These are phyloP conservation scores for Verticillium klebahnii DNA, from an alignment of 2,329 filamentous ascomycete genomes.

Conservation along the genomic window DNA sequence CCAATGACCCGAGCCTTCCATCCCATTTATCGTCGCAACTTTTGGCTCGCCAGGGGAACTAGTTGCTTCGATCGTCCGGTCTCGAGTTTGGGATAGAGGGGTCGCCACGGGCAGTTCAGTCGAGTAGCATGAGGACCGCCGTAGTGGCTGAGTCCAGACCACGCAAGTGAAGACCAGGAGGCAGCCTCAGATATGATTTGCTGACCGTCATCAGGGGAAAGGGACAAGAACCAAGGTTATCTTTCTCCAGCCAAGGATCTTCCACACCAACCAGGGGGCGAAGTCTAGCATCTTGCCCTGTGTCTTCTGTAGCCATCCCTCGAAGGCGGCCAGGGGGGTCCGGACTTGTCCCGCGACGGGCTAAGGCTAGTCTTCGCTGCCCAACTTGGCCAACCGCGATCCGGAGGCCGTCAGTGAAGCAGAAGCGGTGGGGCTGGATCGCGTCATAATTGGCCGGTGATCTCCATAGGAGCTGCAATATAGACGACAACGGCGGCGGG, in stretches of 20 bases:
- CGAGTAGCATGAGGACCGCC: neutral
- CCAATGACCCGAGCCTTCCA: neutral
- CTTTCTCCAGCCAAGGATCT: neutral
- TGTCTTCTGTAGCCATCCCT: neutral
- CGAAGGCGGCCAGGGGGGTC: neutral
- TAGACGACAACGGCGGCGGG: conserved; percentile 26
- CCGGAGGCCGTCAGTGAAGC: conserved; percentile 5
- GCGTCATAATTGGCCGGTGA: conserved; percentile 24
- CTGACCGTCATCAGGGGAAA: neutral
- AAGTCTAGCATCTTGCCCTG: neutral
- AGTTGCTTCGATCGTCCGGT: neutral
- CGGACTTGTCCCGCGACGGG: neutral
- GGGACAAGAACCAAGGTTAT: neutral
- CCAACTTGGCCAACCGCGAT: neutral
- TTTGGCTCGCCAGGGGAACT: neutral
- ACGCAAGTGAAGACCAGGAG: neutral
- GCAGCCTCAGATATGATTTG: neutral
- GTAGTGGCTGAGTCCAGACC: neutral
- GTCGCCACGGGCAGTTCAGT: neutral
- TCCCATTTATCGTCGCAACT: neutral
- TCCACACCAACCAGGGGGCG: neutral
- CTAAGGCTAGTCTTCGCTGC: neutral
- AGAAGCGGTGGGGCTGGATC: conserved; percentile 17
- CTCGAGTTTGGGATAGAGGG: neutral
- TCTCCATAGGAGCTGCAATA: conserved; percentile 32